Base-by-base conservation (phyloP, 2,329 filamentous ascomycete species). In the Diaporthe australafricana region DNA sequence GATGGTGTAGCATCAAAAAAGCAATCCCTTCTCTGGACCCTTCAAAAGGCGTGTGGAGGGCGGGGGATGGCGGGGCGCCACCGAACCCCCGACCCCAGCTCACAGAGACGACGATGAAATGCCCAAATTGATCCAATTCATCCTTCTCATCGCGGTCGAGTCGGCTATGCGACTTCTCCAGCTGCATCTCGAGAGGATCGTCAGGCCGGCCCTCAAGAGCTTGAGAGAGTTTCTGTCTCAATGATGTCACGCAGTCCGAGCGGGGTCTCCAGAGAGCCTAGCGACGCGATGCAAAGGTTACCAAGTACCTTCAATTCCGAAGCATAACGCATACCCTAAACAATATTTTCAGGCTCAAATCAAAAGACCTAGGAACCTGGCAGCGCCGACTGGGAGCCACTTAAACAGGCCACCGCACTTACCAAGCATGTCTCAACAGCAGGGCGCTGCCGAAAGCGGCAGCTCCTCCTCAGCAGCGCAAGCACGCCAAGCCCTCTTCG, bases 401-500 rank as follows among this genome's bases (percentile, higher is more conserved):
- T 22, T 40, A 35, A 25, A 16, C 7, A 47, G 38, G 38, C 7
- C 5, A 16, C 12, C 42, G 35, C 16, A 16, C 14, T 47, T 42
- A 11, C 16, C 12, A 22, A 55, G n/a, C 17, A 68, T 68, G 65
- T 68, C 65, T 32, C 65, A 47, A 20, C n/a, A 47, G 22, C 50
- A 68, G 38, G 8, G 1, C 1, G 12, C 50, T 16, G 42, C 50
- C 20, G 22, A 40, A 12, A 48, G 6, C 27, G 25, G 38, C 14
- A 11, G 6, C 38, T 40, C 38, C 38, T 12, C 57, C 17, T 25
- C n/a, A 5, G 14, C 56, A 20, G 22, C 48, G 32, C 27, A 57
- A 27, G 60, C 69, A 30, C 70, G 89, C 79, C 84, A 87, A 73
- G 79, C 85, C 55, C 83, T 91, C 32, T 92, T 89, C 80, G 85